phyloP scores from a whole-genome alignment of 192 early-diverging fungal species.

The Rhizophagus sp. region DNA sequence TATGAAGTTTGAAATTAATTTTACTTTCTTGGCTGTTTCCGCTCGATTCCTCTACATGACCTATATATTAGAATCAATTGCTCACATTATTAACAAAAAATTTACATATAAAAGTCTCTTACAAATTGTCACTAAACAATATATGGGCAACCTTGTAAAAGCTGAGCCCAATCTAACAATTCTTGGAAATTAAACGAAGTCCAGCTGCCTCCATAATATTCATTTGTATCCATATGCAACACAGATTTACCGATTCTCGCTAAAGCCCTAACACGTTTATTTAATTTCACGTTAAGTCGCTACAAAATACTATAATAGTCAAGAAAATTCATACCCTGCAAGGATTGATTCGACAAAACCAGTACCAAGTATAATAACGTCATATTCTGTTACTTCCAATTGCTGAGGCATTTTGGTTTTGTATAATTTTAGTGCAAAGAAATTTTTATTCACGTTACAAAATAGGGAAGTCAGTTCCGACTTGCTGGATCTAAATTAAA shows the following conservation, averaged over 20 bases:
- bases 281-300: not conserved
- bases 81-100: not conserved
- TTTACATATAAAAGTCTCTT: not conserved
- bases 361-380: slow-evolving; percentile 85
- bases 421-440: not conserved
- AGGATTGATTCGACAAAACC: slow-evolving; percentile 79
- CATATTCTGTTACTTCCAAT: slow-evolving; percentile 58
- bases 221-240: slow-evolving; percentile 79
- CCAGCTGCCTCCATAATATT: slow-evolving; percentile 76
- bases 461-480: not conserved
- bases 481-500: not conserved
- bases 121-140: not conserved
- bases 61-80: not conserved
- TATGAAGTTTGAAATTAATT: not conserved
- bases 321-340: slow-evolving; percentile 59
- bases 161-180: slow-evolving; percentile 48
- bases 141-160: slow-evolving; percentile 26
- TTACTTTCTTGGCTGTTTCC: slow-evolving; percentile 24
- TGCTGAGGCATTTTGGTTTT: slow-evolving; percentile 15
- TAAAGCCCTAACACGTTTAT: slow-evolving; percentile 50
- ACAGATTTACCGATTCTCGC: slow-evolving; percentile 69
- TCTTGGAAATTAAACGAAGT: slow-evolving; percentile 58
- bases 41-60: not conserved
- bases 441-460: not conserved
- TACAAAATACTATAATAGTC: not conserved